Conservation (phyloP, 805 yeast genomes). For the Wickerhamomyces mucosus region DNA sequence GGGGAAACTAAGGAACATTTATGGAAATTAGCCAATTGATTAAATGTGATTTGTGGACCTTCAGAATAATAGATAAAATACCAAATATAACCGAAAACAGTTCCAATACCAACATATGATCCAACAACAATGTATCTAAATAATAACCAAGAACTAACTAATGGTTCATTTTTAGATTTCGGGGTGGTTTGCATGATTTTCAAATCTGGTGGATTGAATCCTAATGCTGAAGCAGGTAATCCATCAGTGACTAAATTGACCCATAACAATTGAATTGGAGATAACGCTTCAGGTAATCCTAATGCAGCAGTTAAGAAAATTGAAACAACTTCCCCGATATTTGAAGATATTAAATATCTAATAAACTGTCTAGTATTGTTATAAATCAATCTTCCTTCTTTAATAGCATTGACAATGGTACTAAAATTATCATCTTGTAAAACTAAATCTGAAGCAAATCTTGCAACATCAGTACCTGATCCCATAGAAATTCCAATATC, state of each 20-base stretch:
- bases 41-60: constrained; percentile 28
- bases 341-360: constrained; percentile 38
- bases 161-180: constrained; percentile 27
- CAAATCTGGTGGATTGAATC: constrained; percentile 34
- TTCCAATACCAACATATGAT: constrained; percentile 30
- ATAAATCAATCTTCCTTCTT: constrained; percentile 42
- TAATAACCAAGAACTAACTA: constrained; percentile 28
- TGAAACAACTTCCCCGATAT: constrained; percentile 49
- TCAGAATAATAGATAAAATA: constrained; percentile 24
- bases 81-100: constrained; percentile 34
- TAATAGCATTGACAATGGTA: constrained; percentile 47
- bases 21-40: constrained; percentile 27
- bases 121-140: constrained; percentile 31
- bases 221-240: constrained; percentile 51
- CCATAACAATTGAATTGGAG: constrained; percentile 52
- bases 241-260: constrained; percentile 49
- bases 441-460: constrained; percentile 49
- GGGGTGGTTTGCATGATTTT: constrained; percentile 30
- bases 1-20: constrained; percentile 22
- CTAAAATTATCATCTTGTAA: constrained; percentile 46
- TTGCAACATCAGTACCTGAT: constrained; percentile 52
- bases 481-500: constrained; percentile 62
- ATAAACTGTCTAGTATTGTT: constrained; percentile 33
- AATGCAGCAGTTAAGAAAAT: constrained; percentile 45
- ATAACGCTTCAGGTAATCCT: constrained; percentile 42